Percentiles rank a stretch among this genome's conserved stretches.
phyloP scores from a whole-genome alignment of 257 asterid genomes.

The Fraxinus excelsior region DNA sequence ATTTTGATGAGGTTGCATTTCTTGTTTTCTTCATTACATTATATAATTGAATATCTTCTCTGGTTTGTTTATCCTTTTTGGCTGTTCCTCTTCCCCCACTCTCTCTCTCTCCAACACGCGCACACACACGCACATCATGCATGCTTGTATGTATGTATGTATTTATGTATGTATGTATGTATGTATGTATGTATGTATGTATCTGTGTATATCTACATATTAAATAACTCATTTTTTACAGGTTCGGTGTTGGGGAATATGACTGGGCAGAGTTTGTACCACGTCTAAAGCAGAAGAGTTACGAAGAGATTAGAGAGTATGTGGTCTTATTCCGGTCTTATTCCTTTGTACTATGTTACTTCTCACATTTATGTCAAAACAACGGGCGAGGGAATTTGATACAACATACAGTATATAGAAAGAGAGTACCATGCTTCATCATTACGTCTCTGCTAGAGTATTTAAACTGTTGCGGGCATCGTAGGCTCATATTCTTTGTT shows the following conservation, averaged over 20 bases:
- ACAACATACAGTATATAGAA: neutral
- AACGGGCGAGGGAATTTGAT: slow-evolving; percentile 8
- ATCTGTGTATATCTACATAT: neutral
- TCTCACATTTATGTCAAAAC: slow-evolving; percentile 2
- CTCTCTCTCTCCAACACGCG: neutral
- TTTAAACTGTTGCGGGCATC: slow-evolving; percentile 18
- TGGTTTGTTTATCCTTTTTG: slow-evolving; percentile 6
- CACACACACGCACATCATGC: neutral
- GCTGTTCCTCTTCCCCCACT: neutral
- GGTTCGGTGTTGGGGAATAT: slow-evolving; percentile 80
- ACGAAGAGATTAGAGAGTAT: slow-evolving; percentile 76
- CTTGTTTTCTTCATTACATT: slow-evolving; percentile 18
- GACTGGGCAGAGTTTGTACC: slow-evolving; percentile 89
- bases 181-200: neutral
- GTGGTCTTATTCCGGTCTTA: slow-evolving; percentile 37
- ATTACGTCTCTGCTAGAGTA: slow-evolving; percentile 1
- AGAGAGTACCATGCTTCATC: slow-evolving; percentile 11
- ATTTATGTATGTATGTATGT: neutral
- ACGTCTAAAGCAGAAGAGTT: slow-evolving; percentile 84
- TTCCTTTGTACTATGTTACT: slow-evolving; percentile 14
- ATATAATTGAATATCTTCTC: slow-evolving; percentile 14
- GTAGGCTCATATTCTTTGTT: slow-evolving; percentile 3
- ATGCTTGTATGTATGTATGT: neutral
- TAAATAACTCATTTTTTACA: slow-evolving; percentile 31
- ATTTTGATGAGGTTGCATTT: slow-evolving; percentile 76